Evolutionary conservation across 2,329 filamentous ascomycete species (phyloP), one percentile per base, ranked within the genome.

Genomic region (Aspergillus fischeri): DNA sequence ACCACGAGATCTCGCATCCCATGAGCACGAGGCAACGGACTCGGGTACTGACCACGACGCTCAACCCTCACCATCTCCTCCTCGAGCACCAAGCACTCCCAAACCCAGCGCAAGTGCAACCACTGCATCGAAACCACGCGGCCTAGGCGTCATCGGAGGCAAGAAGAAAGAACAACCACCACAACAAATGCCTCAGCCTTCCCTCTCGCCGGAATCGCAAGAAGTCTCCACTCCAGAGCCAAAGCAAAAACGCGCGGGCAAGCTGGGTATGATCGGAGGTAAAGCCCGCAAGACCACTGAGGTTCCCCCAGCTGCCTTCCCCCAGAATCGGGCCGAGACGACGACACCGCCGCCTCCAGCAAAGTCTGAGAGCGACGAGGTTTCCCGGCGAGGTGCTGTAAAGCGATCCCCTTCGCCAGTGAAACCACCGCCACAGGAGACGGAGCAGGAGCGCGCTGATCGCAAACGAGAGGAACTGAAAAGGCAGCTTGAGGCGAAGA

Each of bases 381-480:
- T 28, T 24, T 11, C 14, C 4, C 17, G 32, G 49, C 28, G 44
- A 28, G 25, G 50, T 14, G 25, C 51, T 5, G 3, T 29, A 9
- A 51, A 44, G 20, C 52, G 51, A 10, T 56, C 35, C 6, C 47
- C 51, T 29, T 48, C 51, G 10, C 51, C 55, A 50, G 32, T 29
- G 25, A 50, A 63, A 10, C 32, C 47, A 6, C 38, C 50, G 47
- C 60, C 60, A 28, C 61, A 62, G 53, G 63, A 68, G 56, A 78
- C 80, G 2, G 78, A 79, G 9, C 74, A 82, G 58, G 78, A 86
- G 56, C 79, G 77, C 54, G 83, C 83, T 3, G 75, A 84, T 59
- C 74, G 78, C 54, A 85, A 80, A 62, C 75, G 84, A 11, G 76
- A 81, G 51, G 81, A 84, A 65, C 66, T 87, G 59, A 86, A 85